Evolutionary conservation across 352 stramenopile genomes (phyloP), one percentile per base, ranked within the genome.

Genomic region (Phytophthora crassamura): DNA sequence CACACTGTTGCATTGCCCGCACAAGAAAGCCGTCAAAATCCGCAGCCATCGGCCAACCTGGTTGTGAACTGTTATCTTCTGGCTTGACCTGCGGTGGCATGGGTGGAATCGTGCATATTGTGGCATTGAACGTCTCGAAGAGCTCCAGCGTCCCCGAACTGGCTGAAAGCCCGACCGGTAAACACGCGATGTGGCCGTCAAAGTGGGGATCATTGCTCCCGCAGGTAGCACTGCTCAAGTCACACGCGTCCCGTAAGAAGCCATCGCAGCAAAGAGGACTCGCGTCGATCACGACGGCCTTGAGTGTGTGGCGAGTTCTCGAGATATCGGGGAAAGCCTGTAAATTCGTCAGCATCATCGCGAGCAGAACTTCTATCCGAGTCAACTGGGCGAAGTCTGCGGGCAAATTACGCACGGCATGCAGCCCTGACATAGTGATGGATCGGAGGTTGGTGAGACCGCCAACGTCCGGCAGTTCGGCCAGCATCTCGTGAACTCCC

Each of bases 261-360:
- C 74, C 74, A 42, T 80, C 69, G 34, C 67, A 79, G 54, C 64
- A 71, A 20, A 72, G 35, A 34, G 36, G 38, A n/a, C 49, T 49
- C 5, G 32, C 7, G 2, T 68, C 45, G 6, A 73, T 22, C 9
- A 73, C 46, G 28, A 84, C 36, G 1, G 22, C 39, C 56, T 67
- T 56, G 0, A 74, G 46, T 9, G 39, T 15, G 20, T 25, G 9
- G 28, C 25, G 8, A 46, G 49, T 5, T 15, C 58, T 35, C 5
- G 61, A 49, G 22, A 84, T 38, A 45, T 84, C 64, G 1, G 67
- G 64, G 10, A 82, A 62, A 3, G n/a, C 57, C 5, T 40, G 18
- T 28, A 82, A 39, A 1, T 38, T 36, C 1, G 56, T 39, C 14
- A 75, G 33, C 42, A 45, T 45, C 6, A 70, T 25, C 14, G 57